A percentile compares a stretch with the other conserved stretches of the same genome.
Conservation (phyloP, 441 rosid species). For the Jatropha multifida region DNA sequence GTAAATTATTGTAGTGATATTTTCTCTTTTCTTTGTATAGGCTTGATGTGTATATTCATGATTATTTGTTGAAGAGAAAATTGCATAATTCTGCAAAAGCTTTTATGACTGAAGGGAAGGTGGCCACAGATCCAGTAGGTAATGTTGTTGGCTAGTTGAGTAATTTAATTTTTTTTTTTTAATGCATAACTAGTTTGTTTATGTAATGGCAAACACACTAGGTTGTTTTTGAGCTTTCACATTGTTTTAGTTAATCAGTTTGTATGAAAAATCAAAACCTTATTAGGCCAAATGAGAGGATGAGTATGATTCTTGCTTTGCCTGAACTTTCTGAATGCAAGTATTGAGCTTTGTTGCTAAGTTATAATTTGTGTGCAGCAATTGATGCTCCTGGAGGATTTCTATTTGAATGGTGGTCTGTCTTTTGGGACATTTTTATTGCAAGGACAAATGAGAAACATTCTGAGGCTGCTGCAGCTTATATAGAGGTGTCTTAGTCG, state of each 20-base stretch:
- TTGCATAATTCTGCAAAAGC: slow-evolving; percentile 66
- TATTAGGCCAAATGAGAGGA: neutral
- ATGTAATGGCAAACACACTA: neutral
- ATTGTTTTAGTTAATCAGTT: neutral
- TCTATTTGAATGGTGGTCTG: slow-evolving; percentile 89
- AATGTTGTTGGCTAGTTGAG: slow-evolving; percentile 26
- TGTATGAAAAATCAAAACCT: neutral
- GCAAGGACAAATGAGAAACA: slow-evolving; percentile 75
- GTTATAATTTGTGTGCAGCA: slow-evolving; percentile 39
- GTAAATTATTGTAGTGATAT: neutral
- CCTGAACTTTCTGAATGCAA: neutral
- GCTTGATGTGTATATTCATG: slow-evolving; percentile 80
- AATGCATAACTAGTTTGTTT: neutral
- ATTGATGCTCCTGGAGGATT: slow-evolving; percentile 83
- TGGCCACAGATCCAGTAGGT: slow-evolving; percentile 80
- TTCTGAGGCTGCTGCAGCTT: slow-evolving; percentile 67
- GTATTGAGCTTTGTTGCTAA: slow-evolving; percentile 1
- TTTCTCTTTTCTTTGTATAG: slow-evolving; percentile 25
- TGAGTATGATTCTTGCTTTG: neutral
- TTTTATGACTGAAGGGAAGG: slow-evolving; percentile 75
- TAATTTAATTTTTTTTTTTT: neutral
- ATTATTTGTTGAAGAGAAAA: slow-evolving; percentile 70
- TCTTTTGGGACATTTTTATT: slow-evolving; percentile 21
- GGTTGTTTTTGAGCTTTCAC: neutral
- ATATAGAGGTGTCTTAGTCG: slow-evolving; percentile 56